phyloP scores from a whole-genome alignment of 345 rosid species.

The Raphanus raphanistrum region DNA sequence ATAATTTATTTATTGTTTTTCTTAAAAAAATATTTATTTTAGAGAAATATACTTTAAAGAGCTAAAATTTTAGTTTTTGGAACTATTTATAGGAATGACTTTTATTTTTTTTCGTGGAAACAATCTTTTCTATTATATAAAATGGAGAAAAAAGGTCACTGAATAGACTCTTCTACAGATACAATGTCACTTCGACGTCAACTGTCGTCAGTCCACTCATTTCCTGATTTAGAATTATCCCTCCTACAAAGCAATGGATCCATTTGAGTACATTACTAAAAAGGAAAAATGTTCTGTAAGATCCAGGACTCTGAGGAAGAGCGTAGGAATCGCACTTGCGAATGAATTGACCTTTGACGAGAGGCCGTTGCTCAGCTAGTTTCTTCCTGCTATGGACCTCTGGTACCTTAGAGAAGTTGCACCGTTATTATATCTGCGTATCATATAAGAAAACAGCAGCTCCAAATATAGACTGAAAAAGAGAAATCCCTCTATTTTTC shows the following conservation, averaged over 20 bases:
- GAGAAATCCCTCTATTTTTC: no score
- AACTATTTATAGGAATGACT: not conserved
- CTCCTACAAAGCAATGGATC: slow-evolving; percentile 33
- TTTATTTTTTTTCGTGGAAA: not conserved
- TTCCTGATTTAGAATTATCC: slow-evolving; percentile 36
- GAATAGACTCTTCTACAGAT: not conserved
- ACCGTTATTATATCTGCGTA: slow-evolving; percentile 58
- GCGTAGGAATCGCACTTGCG: slow-evolving; percentile 34
- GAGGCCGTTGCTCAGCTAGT: slow-evolving; percentile 65
- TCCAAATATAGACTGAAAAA: no score
- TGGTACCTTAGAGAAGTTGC: slow-evolving; percentile 55
- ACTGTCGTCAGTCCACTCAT: slow-evolving; percentile 36
- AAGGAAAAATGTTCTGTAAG: not conserved
- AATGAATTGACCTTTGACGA: slow-evolving; percentile 61
- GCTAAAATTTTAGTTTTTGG: not conserved
- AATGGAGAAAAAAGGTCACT: not conserved
- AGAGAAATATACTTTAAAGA: not conserved
- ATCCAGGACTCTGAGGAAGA: not conserved
- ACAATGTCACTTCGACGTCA: slow-evolving; percentile 13
- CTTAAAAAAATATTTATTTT: not conserved
- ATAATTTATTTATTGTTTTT: no score
- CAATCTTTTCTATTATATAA: not conserved
- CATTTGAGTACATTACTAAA: not conserved
- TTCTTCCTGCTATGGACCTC: slow-evolving; percentile 48
- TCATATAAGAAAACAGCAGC: not conserved